Conservation (phyloP, 306 rosid species). For the Inga laurina region DNA sequence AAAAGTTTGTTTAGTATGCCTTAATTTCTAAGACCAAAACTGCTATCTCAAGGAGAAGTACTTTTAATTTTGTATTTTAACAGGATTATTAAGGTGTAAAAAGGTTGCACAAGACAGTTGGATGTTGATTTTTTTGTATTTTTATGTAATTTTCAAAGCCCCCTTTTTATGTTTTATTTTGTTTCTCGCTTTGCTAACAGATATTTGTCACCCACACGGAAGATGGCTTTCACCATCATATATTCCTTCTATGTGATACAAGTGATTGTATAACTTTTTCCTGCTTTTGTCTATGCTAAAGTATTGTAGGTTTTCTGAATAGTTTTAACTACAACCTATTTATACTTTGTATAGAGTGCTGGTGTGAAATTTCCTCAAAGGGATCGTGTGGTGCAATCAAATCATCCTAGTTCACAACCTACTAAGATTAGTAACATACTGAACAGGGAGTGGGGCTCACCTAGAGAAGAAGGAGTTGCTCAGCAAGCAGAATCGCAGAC, state of each 20-base stretch:
- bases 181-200: not conserved
- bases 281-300: not conserved
- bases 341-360: constrained; percentile 66
- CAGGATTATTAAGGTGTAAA: not conserved
- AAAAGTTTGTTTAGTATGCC: not conserved
- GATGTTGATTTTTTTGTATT: not conserved
- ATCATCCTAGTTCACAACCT: constrained; percentile 55
- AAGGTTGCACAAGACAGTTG: not conserved
- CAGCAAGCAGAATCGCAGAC: constrained; percentile 53
- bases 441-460: constrained; percentile 55
- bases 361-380: constrained; percentile 87
- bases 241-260: constrained; percentile 19
- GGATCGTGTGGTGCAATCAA: constrained; percentile 52
- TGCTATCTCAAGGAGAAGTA: constrained; percentile 5
- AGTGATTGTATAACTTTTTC: not conserved
- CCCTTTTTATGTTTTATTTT: not conserved
- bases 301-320: constrained; percentile 10
- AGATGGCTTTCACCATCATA: constrained; percentile 2
- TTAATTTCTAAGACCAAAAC: not conserved
- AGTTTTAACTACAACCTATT: constrained; percentile 9
- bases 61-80: not conserved
- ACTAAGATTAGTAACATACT: constrained; percentile 36
- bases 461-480: constrained; percentile 50
- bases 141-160: not conserved
- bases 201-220: constrained; percentile 12